Base-by-base conservation (phyloP, 202 grass and related monocot genomes). In the Miscanthus sacchariflorus region DNA sequence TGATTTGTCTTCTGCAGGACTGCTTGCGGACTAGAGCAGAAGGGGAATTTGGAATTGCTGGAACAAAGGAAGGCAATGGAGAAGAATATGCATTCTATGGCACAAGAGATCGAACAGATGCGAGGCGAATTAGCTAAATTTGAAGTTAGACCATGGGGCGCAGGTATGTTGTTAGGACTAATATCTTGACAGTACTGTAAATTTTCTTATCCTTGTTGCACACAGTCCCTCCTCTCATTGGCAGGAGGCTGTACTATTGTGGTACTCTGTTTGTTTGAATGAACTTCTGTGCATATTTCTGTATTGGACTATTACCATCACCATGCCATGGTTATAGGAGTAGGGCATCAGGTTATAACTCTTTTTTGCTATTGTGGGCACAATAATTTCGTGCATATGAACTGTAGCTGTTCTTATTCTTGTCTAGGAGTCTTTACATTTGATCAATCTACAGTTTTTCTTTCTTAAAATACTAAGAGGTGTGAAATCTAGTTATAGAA, bases 41-140 rank as follows among this genome's bases (percentile, higher is more conserved):
- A 96, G 75, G 91, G 81, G 84, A 98, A 98, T 73, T 81, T 96
- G 76, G 90, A 96, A 78, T 86, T 96, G 88, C 90, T 96, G 88
- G 96, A 98, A 81, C 96, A 96, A 88, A 93, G 78, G 80, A 90
- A 88, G 83, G 83, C 89, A 80, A 96, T 98, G 94, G 96, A 96
- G 61, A 96, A 98, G 90, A 98, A 85, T 85, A 94, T 98, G 91
- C 43, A 88, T 81, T 93, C 90, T 4, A 96, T 98, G 91, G 76
- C 89, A 79, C 92, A 87, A 71, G 96, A 98, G 77, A 96, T 90
- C 64, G 87, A 95, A 45, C 88, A 92, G 83, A 93, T 95, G 88
- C 85, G 78, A 52, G 88, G 87, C 36, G 89, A 98, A 49, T 81
- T 96, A 77, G 87, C 89, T 83, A 90, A 78, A 76, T 77, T 50